A percentile compares a stretch with the other conserved stretches of the same genome.
Evolutionary conservation across 768 basidiomycete species (phyloP).

Genomic region (Scleroderma bovista): DNA sequence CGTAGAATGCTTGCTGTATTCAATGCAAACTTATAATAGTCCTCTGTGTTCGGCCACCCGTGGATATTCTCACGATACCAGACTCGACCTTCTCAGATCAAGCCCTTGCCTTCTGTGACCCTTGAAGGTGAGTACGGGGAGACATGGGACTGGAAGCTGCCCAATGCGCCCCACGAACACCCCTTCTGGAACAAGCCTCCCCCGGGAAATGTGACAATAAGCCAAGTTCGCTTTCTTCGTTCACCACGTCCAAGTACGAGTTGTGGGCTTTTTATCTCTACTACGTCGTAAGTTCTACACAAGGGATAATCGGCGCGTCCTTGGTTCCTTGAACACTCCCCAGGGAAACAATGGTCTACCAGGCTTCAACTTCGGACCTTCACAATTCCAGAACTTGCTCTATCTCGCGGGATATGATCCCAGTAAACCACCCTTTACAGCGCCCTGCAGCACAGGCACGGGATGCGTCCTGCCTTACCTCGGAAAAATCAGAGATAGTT

Average conservation of each 20-base stretch:
- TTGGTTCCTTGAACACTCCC: background rate
- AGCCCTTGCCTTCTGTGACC: no score
- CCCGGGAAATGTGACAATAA: no score
- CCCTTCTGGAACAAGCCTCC: no score
- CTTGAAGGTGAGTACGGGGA: no score
- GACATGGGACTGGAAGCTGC: no score
- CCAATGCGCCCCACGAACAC: no score
- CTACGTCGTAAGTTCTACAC: constrained; percentile 34
- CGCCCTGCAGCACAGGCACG: constrained; percentile 42
- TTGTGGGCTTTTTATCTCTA: constrained; percentile 60
- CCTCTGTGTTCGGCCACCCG: no score
- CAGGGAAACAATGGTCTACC: constrained; percentile 65
- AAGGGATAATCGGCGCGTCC: background rate
- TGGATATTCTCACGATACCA: no score
- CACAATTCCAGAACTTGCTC: constrained; percentile 70
- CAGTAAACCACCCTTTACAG: constrained; percentile 45
- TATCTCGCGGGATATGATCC: constrained; percentile 73
- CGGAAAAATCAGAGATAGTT: constrained; percentile 55
- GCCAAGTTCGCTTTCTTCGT: no score
- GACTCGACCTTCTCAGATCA: no score
- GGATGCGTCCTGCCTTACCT: constrained; percentile 65
- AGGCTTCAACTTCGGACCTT: constrained; percentile 68
- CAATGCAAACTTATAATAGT: no score
- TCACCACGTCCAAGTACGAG: constrained; percentile 42
- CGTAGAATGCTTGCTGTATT: no score